phyloP scores from a whole-genome alignment of 2,329 filamentous ascomycete genomes.

The Neoarthrinium moseri region DNA sequence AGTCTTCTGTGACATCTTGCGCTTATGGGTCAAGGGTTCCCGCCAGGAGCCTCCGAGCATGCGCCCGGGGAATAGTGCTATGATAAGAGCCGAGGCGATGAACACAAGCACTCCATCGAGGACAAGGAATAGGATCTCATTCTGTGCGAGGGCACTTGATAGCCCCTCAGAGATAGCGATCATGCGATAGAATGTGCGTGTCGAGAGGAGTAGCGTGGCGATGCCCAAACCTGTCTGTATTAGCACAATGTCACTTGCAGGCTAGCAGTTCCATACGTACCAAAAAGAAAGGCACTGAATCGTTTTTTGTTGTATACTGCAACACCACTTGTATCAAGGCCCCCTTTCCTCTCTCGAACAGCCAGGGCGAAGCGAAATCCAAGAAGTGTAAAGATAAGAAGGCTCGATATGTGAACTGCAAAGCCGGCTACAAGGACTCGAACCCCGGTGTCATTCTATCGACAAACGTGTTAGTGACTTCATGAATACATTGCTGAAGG shows the following conservation, averaged over 20 bases:
- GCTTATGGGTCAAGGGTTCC: constrained; percentile 11
- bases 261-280: constrained; percentile 34
- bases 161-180: constrained; percentile 22
- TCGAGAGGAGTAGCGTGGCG: constrained; percentile 17
- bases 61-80: constrained; percentile 25
- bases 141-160: constrained; percentile 19
- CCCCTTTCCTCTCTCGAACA: constrained; percentile 34
- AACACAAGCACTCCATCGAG: constrained; percentile 26
- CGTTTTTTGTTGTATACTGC: constrained; percentile 38
- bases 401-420: constrained; percentile 38
- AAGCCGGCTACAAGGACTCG: constrained; percentile 43
- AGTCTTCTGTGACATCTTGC: constrained; percentile 14
- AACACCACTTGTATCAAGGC: constrained; percentile 37
- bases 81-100: constrained; percentile 17
- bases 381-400: constrained; percentile 36
- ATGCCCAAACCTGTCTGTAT: constrained; percentile 18
- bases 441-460: constrained; percentile 28
- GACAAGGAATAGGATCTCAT: constrained; percentile 23
- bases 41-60: constrained; percentile 18
- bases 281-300: constrained; percentile 43
- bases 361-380: constrained; percentile 39
- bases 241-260: too few species aligned
- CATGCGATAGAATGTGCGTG: constrained; percentile 26
- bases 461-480: constrained; percentile 24
- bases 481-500: too few species aligned